These are phyloP conservation scores for Apiotrichum gracile DNA, from an alignment of 1,284 basidiomycete species.

Conservation along the genomic window DNA sequence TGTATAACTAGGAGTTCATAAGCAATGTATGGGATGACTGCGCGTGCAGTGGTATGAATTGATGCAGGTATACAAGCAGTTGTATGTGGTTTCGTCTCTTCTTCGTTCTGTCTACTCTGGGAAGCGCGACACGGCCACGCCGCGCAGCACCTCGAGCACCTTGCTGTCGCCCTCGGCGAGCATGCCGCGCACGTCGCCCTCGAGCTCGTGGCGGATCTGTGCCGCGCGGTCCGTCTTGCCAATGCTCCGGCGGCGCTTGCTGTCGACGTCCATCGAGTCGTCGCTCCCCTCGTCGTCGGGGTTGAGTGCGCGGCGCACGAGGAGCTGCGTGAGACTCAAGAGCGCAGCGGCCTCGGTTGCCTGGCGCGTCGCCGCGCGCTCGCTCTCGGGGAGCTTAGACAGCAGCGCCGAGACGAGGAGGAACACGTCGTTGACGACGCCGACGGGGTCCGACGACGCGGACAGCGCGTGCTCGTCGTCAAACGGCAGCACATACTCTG, in stretches of 20 bases:
- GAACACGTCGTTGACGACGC: slow-evolving; percentile 63
- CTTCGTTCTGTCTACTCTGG: slow-evolving; percentile 1
- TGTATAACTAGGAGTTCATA: not conserved
- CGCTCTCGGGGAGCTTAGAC: slow-evolving; percentile 59
- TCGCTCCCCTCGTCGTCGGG: not conserved
- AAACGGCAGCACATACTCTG: slow-evolving; percentile 10
- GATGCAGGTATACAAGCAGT: too few relatives aligned
- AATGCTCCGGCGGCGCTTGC: slow-evolving; percentile 21
- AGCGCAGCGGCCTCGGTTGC: slow-evolving; percentile 45
- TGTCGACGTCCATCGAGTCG: slow-evolving; percentile 33
- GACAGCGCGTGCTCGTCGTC: slow-evolving; percentile 16
- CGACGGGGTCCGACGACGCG: slow-evolving; percentile 29
- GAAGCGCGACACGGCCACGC: slow-evolving; percentile 51
- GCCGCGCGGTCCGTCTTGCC: not conserved
- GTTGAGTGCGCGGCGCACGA: slow-evolving; percentile 52
- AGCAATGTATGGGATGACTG: not conserved
- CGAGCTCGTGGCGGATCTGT: slow-evolving; percentile 58
- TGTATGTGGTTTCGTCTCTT: not conserved
- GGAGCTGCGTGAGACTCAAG: slow-evolving; percentile 19
- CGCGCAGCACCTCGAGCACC: slow-evolving; percentile 50
- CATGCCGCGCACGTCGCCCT: slow-evolving; percentile 61
- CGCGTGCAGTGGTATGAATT: not conserved
- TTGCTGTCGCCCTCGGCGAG: slow-evolving; percentile 56
- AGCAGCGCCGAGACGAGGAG: slow-evolving; percentile 56
- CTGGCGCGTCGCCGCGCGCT: slow-evolving; percentile 51